These are phyloP conservation scores for Prunus yedoensis DNA, from an alignment of 331 rosid genomes.

Conservation along the genomic window DNA sequence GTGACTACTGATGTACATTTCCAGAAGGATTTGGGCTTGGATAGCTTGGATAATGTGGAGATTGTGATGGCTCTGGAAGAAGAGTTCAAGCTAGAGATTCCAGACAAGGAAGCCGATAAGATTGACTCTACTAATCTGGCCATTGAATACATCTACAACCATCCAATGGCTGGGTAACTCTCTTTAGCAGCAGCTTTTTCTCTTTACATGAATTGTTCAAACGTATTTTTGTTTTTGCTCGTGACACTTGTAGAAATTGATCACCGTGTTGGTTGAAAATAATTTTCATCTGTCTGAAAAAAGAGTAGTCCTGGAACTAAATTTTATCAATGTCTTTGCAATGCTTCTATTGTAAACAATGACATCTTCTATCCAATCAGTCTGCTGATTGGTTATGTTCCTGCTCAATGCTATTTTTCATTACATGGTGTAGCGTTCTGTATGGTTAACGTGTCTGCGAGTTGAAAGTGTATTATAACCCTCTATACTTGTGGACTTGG, in stretches of 20 bases:
- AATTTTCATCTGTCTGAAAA: slow-evolving; percentile 22
- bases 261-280: slow-evolving; percentile 26
- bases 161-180: slow-evolving; percentile 76
- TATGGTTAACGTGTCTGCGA: background rate
- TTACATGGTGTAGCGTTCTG: background rate
- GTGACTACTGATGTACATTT: slow-evolving; percentile 79
- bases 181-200: background rate
- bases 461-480: background rate
- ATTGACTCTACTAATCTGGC: slow-evolving; percentile 79
- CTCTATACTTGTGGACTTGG: background rate
- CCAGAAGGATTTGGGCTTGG: slow-evolving; percentile 89
- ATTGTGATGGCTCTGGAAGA: slow-evolving; percentile 94
- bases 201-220: slow-evolving; percentile 1
- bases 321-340: background rate
- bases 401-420: background rate
- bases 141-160: slow-evolving; percentile 83
- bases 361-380: background rate
- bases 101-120: slow-evolving; percentile 91
- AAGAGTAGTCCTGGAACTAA: slow-evolving; percentile 9
- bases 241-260: slow-evolving; percentile 21
- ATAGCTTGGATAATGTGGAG: slow-evolving; percentile 97
- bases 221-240: slow-evolving; percentile 11
- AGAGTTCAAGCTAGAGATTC: slow-evolving; percentile 96
- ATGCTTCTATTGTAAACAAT: slow-evolving; percentile 12
- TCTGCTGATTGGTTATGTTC: background rate